A percentile compares a stretch with the other conserved stretches of the same genome.
Conservation (phyloP, 257 asterid species). For the Capsicum rhomboideum region DNA sequence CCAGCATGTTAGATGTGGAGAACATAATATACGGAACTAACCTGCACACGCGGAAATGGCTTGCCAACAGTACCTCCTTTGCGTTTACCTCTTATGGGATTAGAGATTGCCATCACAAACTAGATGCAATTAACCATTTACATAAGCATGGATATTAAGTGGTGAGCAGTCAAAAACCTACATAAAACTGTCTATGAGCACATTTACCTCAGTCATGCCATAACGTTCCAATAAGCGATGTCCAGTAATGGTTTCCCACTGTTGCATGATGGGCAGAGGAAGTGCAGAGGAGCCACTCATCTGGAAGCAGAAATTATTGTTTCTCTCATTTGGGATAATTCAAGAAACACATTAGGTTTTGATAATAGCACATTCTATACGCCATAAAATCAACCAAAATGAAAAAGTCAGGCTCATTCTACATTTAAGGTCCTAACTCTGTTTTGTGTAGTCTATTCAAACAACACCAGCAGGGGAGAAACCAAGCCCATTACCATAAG, state of each 20-base stretch:
- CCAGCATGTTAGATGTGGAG: not conserved
- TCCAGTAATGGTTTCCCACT: constrained; percentile 88
- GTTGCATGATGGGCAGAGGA: constrained; percentile 95
- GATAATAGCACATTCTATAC: not conserved
- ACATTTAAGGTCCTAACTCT: not conserved
- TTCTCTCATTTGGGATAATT: not conserved
- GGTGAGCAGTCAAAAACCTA: not conserved
- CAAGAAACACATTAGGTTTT: not conserved
- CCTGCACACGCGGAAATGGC: constrained; percentile 93
- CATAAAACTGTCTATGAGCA: not conserved
- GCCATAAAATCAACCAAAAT: not conserved
- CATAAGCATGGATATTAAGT: not conserved
- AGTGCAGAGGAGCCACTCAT: constrained; percentile 99
- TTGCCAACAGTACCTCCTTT: constrained; percentile 96
- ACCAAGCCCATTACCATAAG: constrained; percentile 63
- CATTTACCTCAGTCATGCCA: constrained; percentile 93
- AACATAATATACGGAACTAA: constrained; percentile 17
- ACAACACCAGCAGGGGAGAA: not conserved
- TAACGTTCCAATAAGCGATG: constrained; percentile 85
- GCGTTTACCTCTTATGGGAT: constrained; percentile 71
- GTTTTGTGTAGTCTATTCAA: not conserved
- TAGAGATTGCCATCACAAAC: constrained; percentile 96
- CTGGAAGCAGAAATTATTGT: constrained; percentile 22
- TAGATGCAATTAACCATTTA: constrained; percentile 16
- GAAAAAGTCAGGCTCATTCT: not conserved